Conservation (phyloP, 1,284 basidiomycete genomes). For the Cutaneotrichosporon mucoides region DNA sequence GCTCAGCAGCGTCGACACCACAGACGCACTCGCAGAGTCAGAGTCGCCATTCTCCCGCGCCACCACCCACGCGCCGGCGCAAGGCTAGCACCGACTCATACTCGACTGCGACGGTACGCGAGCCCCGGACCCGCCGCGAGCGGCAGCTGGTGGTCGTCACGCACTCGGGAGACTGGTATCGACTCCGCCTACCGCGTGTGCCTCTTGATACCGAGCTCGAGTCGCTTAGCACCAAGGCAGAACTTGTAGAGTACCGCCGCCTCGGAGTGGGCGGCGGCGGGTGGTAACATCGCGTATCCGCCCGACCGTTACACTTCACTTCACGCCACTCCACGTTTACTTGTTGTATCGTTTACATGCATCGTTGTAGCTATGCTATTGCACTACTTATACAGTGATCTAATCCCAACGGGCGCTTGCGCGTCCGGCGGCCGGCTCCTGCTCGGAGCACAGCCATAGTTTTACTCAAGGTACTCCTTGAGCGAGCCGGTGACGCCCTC, state of each 20-base stretch:
- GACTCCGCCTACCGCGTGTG: conserved; percentile 62
- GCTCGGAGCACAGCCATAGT: too few species aligned
- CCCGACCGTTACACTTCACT: background rate
- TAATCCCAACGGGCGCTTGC: background rate
- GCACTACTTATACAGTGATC: background rate
- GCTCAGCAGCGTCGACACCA: background rate
- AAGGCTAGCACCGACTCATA: background rate
- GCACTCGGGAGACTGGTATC: conserved; percentile 88
- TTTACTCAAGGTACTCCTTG: conserved; percentile 47
- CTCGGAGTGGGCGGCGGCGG: conserved; percentile 42
- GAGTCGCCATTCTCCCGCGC: background rate
- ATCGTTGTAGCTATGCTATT: background rate
- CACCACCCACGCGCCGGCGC: background rate
- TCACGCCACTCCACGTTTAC: too few species aligned
- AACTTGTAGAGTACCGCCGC: conserved; percentile 44
- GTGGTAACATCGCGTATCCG: conserved; percentile 24
- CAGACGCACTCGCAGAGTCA: background rate
- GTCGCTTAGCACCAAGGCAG: conserved; percentile 24
- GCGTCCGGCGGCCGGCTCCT: too few species aligned
- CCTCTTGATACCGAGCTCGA: conserved; percentile 4
- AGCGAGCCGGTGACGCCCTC: conserved; percentile 50
- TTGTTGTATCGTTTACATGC: conserved; percentile 7
- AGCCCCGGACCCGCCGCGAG: background rate
- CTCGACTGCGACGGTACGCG: conserved; percentile 3
- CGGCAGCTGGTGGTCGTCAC: conserved; percentile 75